Conservation (phyloP, 106 monocot genomes). For the Acanthochlamys bracteata region DNA sequence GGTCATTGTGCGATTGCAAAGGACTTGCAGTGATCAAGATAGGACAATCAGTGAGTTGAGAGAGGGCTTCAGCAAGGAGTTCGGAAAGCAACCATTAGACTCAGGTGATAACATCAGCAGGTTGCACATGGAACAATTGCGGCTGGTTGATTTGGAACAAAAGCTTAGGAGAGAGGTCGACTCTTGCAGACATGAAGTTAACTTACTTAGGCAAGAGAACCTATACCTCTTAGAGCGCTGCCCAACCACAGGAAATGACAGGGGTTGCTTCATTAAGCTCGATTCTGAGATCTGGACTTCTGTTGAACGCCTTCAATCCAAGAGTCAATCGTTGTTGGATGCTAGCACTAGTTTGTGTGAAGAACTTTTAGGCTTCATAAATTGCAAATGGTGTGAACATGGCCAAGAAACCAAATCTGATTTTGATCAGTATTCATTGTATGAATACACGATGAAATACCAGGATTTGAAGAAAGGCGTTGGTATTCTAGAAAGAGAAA, state of each 20-base stretch:
- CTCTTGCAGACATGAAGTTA: slow-evolving; percentile 47
- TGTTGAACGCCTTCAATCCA: slow-evolving; percentile 47
- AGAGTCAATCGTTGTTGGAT: slow-evolving; percentile 48
- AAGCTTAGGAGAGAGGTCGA: slow-evolving; percentile 70
- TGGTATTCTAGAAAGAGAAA: slow-evolving; percentile 49
- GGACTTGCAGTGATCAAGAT: slow-evolving; percentile 67
- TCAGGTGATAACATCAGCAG: slow-evolving; percentile 24
- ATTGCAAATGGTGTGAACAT: slow-evolving; percentile 23
- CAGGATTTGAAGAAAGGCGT: slow-evolving; percentile 56
- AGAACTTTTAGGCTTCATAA: slow-evolving; percentile 35
- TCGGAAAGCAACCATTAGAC: slow-evolving; percentile 23
- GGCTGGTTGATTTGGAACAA: slow-evolving; percentile 76
- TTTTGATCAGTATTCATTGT: slow-evolving; percentile 24
- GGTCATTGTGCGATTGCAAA: slow-evolving; percentile 49
- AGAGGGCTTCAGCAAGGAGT: slow-evolving; percentile 38
- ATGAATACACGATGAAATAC: slow-evolving; percentile 43
- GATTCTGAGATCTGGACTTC: slow-evolving; percentile 48
- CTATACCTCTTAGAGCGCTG: slow-evolving; percentile 43
- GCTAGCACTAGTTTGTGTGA: slow-evolving; percentile 36
- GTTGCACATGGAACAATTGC: slow-evolving; percentile 59
- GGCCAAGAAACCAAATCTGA: slow-evolving; percentile 9
- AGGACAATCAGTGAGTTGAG: slow-evolving; percentile 69
- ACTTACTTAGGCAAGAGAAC: slow-evolving; percentile 69
- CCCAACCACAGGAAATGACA: slow-evolving; percentile 24
- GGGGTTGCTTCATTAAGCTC: slow-evolving; percentile 27